A percentile compares a stretch with the other conserved stretches of the same genome.
phyloP scores from a whole-genome alignment of 1,284 basidiomycete species.

The Trichosporon ovoides region DNA sequence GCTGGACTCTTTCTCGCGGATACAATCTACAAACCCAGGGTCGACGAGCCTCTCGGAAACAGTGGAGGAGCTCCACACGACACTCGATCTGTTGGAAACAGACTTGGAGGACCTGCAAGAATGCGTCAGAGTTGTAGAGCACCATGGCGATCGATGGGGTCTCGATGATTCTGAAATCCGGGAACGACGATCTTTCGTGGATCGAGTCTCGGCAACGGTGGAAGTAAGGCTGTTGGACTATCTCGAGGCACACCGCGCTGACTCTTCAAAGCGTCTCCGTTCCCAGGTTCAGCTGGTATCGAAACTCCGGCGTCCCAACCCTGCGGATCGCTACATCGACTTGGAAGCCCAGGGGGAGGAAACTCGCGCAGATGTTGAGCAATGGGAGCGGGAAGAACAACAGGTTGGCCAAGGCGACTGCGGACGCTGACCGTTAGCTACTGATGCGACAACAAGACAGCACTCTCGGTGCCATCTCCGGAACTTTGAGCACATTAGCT shows the following conservation, averaged over 20 bases:
- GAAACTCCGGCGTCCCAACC: too few relatives aligned
- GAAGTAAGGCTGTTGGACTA: conserved; percentile 57
- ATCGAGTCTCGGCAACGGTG: conserved; percentile 64
- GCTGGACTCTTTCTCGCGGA: conserved; percentile 26
- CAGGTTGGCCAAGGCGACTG: conserved; percentile 53
- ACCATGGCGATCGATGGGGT: conserved; percentile 75
- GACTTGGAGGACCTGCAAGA: conserved; percentile 84
- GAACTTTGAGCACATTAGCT: conserved; percentile 70
- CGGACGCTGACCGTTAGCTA: conserved; percentile 53
- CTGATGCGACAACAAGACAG: conserved; percentile 79
- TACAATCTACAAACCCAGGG: conserved; percentile 12
- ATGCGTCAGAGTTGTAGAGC: conserved; percentile 77
- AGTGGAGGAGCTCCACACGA: conserved; percentile 61
- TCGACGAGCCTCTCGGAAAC: conserved; percentile 20
- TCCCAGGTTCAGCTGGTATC: neutral
- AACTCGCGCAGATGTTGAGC: conserved; percentile 53
- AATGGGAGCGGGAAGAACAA: conserved; percentile 76
- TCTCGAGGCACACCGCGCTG: neutral
- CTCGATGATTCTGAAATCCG: conserved; percentile 67
- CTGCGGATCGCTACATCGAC: too few relatives aligned
- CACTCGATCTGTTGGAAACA: conserved; percentile 67
- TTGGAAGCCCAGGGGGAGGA: conserved; percentile 27
- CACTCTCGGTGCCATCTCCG: conserved; percentile 75
- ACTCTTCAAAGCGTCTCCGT: conserved; percentile 2
- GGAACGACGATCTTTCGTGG: conserved; percentile 66